These are phyloP conservation scores for Pilaira anomala DNA, from an alignment of 192 early-diverging fungal species.

Conservation along the genomic window DNA sequence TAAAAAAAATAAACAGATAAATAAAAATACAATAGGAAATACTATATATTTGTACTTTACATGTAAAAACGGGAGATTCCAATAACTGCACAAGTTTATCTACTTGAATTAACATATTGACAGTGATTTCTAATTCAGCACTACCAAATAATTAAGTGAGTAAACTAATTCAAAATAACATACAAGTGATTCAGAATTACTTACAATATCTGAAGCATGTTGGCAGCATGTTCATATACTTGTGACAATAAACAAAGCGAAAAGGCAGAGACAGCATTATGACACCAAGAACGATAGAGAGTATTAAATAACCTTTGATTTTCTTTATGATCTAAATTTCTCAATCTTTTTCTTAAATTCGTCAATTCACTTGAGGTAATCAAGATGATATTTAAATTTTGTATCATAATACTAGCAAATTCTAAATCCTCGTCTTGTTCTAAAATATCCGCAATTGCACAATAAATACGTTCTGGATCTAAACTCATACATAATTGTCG, in stretches of 20 bases:
- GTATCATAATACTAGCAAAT: slow-evolving; percentile 96
- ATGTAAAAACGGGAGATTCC: slow-evolving; percentile 97
- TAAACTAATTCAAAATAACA: background rate
- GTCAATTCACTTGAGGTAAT: slow-evolving; percentile 91
- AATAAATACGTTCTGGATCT: slow-evolving; percentile 89
- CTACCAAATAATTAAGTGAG: no score
- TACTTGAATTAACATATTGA: slow-evolving; percentile 90
- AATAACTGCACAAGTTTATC: slow-evolving; percentile 98
- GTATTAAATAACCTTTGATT: slow-evolving; percentile 73
- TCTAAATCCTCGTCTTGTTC: slow-evolving; percentile 88
- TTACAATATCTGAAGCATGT: slow-evolving; percentile 78
- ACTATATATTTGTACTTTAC: no score
- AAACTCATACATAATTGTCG: slow-evolving; percentile 88
- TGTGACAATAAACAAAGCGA: slow-evolving; percentile 95
- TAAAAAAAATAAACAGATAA: background rate
- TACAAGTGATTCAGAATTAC: background rate
- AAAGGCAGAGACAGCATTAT: slow-evolving; percentile 92
- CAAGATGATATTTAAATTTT: slow-evolving; percentile 94
- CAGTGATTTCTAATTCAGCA: slow-evolving; percentile 92
- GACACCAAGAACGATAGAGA: slow-evolving; percentile 94
- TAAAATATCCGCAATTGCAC: slow-evolving; percentile 82
- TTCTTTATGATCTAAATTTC: slow-evolving; percentile 68
- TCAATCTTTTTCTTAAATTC: slow-evolving; percentile 75
- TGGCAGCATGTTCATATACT: slow-evolving; percentile 88
- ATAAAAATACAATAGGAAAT: no score